phyloP scores from a whole-genome alignment of 805 yeast species.

The Candida nemodendra region DNA sequence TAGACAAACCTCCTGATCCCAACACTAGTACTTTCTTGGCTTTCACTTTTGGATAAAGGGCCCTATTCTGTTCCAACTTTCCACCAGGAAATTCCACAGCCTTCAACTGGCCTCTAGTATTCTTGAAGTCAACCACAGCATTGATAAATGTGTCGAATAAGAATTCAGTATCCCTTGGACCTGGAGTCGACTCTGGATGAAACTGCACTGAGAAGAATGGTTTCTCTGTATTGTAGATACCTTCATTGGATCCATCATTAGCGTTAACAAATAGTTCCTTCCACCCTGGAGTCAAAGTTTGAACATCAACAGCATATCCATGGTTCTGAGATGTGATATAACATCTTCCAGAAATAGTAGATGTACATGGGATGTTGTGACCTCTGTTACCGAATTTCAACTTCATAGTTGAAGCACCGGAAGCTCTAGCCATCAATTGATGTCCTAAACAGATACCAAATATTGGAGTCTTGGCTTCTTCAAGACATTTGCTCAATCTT shows the following conservation, averaged over 20 bases:
- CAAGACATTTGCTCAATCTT: constrained; percentile 56
- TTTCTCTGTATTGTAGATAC: constrained; percentile 84
- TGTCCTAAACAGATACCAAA: constrained; percentile 99
- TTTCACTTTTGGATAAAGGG: constrained; percentile 72
- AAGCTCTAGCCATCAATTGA: constrained; percentile 90
- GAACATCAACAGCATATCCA: constrained; percentile 93
- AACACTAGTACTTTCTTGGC: constrained; percentile 90
- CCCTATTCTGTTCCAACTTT: constrained; percentile 63
- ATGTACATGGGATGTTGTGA: constrained; percentile 93
- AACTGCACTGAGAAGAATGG: constrained; percentile 98
- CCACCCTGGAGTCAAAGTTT: constrained; percentile 78
- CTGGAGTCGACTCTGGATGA: constrained; percentile 99
- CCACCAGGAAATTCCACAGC: constrained; percentile 94
- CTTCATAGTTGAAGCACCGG: constrained; percentile 91
- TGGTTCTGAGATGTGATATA: constrained; percentile 98
- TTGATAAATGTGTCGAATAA: constrained; percentile 90
- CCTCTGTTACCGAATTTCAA: constrained; percentile 99
- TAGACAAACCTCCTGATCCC: constrained; percentile 97
- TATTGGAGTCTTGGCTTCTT: constrained; percentile 75
- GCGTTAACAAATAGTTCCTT: constrained; percentile 92
- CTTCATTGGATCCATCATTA: constrained; percentile 97
- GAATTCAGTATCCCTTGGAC: constrained; percentile 98
- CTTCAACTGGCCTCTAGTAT: constrained; percentile 55
- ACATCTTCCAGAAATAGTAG: constrained; percentile 85
- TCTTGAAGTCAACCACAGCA: constrained; percentile 66